A percentile compares a stretch with the other conserved stretches of the same genome.
These are phyloP conservation scores for Rhodotorula sp. DNA, from an alignment of 1,284 basidiomycete species.

Conservation along the genomic window DNA sequence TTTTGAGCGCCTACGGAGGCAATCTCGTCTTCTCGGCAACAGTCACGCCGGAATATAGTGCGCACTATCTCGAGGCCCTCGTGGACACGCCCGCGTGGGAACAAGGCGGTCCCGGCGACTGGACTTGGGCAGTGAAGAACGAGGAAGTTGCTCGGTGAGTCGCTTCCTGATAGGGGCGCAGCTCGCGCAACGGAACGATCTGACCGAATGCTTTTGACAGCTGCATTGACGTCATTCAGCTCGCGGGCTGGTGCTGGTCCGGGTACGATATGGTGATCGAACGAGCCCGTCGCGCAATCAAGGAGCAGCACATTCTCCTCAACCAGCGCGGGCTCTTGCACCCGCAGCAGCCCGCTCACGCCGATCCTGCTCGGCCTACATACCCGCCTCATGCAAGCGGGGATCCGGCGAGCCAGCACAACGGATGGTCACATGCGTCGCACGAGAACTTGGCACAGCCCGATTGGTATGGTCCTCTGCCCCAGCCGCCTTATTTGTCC, in stretches of 20 bases:
- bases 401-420: too few species aligned
- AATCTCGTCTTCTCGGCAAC: constrained; percentile 12
- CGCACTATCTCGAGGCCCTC: constrained; percentile 15
- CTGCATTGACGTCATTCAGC: constrained; percentile 26
- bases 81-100: constrained; percentile 27
- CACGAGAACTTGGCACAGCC: neutral
- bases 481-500: too few species aligned
- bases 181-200: neutral
- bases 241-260: constrained; percentile 31
- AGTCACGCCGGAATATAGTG: constrained; percentile 18
- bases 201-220: neutral
- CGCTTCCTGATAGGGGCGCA: neutral
- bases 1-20: constrained; percentile 13
- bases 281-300: constrained; percentile 10
- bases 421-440: too few species aligned
- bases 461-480: neutral
- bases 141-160: constrained; percentile 24
- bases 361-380: neutral
- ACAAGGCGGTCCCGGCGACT: constrained; percentile 23
- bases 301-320: constrained; percentile 6
- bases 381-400: too few species aligned
- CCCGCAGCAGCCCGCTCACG: neutral
- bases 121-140: constrained; percentile 23
- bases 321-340: neutral
- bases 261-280: constrained; percentile 14